Percentiles rank a stretch among this genome's conserved stretches.
These are phyloP conservation scores for Phalaenopsis equestris DNA, from an alignment of 106 monocot species.

Conservation along the genomic window DNA sequence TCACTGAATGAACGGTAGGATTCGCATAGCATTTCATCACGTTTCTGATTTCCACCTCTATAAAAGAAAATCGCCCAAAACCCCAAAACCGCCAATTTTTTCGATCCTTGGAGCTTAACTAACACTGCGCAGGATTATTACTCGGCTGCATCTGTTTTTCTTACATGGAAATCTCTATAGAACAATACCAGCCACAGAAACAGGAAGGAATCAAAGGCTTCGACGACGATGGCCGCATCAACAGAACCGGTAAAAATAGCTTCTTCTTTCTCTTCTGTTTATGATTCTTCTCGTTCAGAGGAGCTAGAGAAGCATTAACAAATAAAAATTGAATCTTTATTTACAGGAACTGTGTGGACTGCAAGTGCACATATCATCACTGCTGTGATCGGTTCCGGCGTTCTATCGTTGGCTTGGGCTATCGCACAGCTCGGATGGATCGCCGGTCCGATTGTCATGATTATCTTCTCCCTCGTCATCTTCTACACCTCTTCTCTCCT, in stretches of 20 bases:
- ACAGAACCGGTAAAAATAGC: constrained; percentile 37
- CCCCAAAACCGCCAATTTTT: not conserved
- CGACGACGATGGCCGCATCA: constrained; percentile 64
- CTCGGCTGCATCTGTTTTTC: not conserved
- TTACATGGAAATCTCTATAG: constrained; percentile 8
- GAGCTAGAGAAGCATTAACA: not conserved
- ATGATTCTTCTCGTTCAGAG: not conserved
- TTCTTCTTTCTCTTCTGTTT: not conserved
- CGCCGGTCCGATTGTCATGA: constrained; percentile 60
- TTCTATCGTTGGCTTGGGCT: constrained; percentile 64
- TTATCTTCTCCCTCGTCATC: constrained; percentile 59
- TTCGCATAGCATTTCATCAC: not conserved
- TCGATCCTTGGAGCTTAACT: too few species aligned
- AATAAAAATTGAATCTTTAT: not conserved
- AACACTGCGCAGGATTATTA: too few species aligned
- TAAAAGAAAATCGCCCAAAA: not conserved
- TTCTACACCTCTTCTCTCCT: constrained; percentile 71
- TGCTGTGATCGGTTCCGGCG: constrained; percentile 58
- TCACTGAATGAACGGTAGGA: not conserved
- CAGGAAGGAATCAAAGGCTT: constrained; percentile 20
- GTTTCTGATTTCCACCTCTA: not conserved
- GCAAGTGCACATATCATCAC: constrained; percentile 75
- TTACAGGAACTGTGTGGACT: constrained; percentile 64
- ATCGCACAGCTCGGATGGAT: constrained; percentile 76
- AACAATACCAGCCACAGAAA: not conserved